Evolutionary conservation across 768 basidiomycete species (phyloP), one percentile per base, ranked within the genome.

Genomic region (Hygrophoropsis aurantiaca): DNA sequence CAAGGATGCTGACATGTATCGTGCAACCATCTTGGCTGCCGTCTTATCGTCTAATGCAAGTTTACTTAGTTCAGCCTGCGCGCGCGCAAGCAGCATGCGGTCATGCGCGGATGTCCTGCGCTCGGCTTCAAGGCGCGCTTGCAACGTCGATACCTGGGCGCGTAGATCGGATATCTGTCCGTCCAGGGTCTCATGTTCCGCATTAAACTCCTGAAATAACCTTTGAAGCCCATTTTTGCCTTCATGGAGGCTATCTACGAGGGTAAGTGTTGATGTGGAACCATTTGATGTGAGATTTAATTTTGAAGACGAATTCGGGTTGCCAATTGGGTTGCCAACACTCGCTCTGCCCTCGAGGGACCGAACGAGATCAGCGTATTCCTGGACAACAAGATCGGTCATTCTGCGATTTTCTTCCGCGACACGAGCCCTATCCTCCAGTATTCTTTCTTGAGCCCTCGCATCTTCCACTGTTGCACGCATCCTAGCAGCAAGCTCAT

Each of bases 21-120:
- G 79, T 21, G 87, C 80, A 23, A 93, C 90, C 80, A 91, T 87
- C 57, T 83, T 87, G 11, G 84, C 83, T 2, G 90, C 89, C 0
- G 84, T 78, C n/a, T 72, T 77, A 47, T 91, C 87, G 40, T 90
- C 86, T 15, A 81, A 61, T 52, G 72, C 68, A 39, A 79, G 69
- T 54, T 69, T 73, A 43, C 86, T 77, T 13, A 87, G 67, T 51
- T 82, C 80, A 1, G 72, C 65, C 35, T 72, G 72, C 3, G 71
- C 64, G 24, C 69, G 61, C 0, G 78, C 74, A 11, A 85, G 64
- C 46, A 77, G 72, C 0, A 53, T 54, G 13, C 74, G 74, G 32
- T 80, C 72, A 1, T 72, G 61, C 21, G 75, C 70, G 0, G 71
- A 62, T 0, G 62, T 59, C 33, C 71, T 68, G 30, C 66, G 70